Evolutionary conservation across 306 rosid species (phyloP).

Genomic region (Cucurbita argyrosperma): DNA sequence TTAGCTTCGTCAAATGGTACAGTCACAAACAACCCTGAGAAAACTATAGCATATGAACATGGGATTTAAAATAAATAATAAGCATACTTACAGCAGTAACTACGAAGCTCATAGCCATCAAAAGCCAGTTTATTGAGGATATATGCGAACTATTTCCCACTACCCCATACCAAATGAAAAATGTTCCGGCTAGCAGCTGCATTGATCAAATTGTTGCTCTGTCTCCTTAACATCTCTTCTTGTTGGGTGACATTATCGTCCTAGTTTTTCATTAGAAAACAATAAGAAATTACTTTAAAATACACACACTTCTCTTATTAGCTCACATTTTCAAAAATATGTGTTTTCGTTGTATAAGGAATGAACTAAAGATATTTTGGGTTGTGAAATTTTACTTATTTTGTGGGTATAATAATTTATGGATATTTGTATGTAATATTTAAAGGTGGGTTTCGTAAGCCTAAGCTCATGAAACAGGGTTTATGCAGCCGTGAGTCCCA

Average conservation of each 20-base stretch:
- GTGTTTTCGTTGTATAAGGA: not conserved
- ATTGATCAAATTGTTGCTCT: conserved; percentile 50
- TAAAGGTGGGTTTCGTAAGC: not conserved
- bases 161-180: conserved; percentile 75
- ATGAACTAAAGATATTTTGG: not conserved
- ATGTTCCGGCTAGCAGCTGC: conserved; percentile 70
- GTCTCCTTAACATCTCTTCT: conserved; percentile 61
- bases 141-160: conserved; percentile 2
- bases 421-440: not conserved
- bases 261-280: conserved; percentile 18
- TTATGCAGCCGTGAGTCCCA: not conserved
- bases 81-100: not conserved
- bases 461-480: not conserved
- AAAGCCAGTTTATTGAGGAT: not conserved
- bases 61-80: not conserved
- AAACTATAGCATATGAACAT: not conserved
- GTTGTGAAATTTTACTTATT: not conserved
- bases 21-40: not conserved
- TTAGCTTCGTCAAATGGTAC: not conserved
- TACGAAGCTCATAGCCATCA: not conserved
- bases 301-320: not conserved
- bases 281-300: not conserved
- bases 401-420: not conserved
- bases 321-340: no score
- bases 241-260: conserved; percentile 56